Conservation (phyloP, 371 early-diverging fungal species). For the Massospora cicadina region DNA sequence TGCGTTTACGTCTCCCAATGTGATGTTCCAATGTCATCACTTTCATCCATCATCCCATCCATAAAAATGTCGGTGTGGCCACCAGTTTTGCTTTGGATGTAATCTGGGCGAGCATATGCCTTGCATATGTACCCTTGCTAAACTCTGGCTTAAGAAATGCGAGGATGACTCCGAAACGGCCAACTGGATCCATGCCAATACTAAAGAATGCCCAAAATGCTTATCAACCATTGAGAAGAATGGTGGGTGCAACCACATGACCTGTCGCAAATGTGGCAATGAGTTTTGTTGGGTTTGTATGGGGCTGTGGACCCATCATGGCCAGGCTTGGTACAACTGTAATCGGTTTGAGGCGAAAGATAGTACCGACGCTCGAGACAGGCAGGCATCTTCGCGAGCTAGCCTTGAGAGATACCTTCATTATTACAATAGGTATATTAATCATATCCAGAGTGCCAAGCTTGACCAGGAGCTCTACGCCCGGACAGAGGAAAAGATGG, state of each 20-base stretch:
- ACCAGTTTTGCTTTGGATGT: constrained; percentile 87
- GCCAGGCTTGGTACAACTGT: constrained; percentile 85
- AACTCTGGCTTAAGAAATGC: constrained; percentile 86
- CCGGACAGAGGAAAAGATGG: constrained; percentile 89
- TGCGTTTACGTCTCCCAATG: constrained; percentile 90
- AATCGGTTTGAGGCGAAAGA: constrained; percentile 79
- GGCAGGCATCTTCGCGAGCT: constrained; percentile 68
- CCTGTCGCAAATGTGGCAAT: constrained; percentile 68
- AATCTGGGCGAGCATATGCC: constrained; percentile 81
- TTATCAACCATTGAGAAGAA: constrained; percentile 91
- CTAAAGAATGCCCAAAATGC: constrained; percentile 92
- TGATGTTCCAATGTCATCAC: constrained; percentile 43
- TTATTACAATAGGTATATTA: constrained; percentile 92
- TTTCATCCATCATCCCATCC: constrained; percentile 60
- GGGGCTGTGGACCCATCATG: constrained; percentile 90
- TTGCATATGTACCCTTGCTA: constrained; percentile 67
- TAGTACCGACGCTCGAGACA: constrained; percentile 60
- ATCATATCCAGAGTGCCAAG: constrained; percentile 89
- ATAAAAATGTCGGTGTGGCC: constrained; percentile 69
- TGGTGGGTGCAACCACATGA: constrained; percentile 92
- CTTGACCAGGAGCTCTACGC: constrained; percentile 69
- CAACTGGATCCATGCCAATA: constrained; percentile 92
- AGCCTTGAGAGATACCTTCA: constrained; percentile 86
- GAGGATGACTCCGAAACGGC: constrained; percentile 94
- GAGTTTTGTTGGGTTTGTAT: constrained; percentile 80